A percentile compares a stretch with the other conserved stretches of the same genome.
Evolutionary conservation across 495 filamentous ascomycete genomes (phyloP).

Genomic region (Penicillium ochrochloron): DNA sequence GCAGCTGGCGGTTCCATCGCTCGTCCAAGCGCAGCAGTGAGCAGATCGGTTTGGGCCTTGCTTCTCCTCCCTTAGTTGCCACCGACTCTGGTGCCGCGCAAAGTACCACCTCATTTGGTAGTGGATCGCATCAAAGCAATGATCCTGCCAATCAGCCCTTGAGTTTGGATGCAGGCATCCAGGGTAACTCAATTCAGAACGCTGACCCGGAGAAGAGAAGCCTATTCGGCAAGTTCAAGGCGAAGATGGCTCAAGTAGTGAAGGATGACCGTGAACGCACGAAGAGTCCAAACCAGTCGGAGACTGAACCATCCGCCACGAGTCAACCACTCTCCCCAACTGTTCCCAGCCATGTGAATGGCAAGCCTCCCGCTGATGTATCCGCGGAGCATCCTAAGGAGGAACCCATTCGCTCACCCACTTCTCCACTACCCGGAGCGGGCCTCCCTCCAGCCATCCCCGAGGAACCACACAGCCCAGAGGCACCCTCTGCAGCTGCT

Average conservation of each 20-base stretch:
- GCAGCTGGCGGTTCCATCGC: conserved; percentile 72
- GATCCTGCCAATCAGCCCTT: conserved; percentile 48
- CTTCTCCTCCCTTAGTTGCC: conserved; percentile 58
- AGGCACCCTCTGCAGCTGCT: conserved; percentile 19
- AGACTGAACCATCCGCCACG: conserved; percentile 33
- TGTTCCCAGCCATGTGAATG: conserved; percentile 21
- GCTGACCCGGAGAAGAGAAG: conserved; percentile 66
- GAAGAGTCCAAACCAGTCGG: conserved; percentile 55
- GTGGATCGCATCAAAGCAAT: conserved; percentile 47
- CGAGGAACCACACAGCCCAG: conserved; percentile 46
- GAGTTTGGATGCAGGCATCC: conserved; percentile 44
- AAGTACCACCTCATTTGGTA: conserved; percentile 72
- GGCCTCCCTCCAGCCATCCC: conserved; percentile 47
- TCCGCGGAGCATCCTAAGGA: conserved; percentile 31
- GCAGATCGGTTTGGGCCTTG: conserved; percentile 47
- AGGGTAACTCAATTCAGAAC: conserved; percentile 37
- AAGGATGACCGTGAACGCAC: conserved; percentile 65
- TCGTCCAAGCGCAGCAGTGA: conserved; percentile 60
- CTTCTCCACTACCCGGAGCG: conserved; percentile 40
- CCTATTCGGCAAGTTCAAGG: conserved; percentile 82
- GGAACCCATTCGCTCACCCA: conserved; percentile 32
- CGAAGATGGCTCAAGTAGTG: conserved; percentile 75
- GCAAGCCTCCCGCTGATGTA: conserved; percentile 36
- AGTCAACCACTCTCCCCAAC: conserved; percentile 37
- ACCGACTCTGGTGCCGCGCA: conserved; percentile 67